Conservation (phyloP, 75 land plant genomes). For the Ceratopteris richardii region DNA sequence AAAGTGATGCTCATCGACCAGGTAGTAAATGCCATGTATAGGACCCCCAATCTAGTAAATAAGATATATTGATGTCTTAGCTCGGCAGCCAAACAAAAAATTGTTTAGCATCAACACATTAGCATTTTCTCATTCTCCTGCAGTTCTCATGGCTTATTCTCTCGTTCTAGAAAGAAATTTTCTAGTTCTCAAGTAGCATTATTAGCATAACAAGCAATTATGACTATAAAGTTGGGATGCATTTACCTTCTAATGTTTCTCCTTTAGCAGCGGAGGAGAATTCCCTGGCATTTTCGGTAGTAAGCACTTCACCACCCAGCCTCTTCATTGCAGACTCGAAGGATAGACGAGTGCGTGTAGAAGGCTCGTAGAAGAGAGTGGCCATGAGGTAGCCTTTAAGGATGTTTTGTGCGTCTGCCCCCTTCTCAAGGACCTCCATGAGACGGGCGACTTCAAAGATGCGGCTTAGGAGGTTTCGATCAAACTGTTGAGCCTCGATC, state of each 20-base stretch:
- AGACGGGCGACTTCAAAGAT: slow-evolving; percentile 84
- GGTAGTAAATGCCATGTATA: no score
- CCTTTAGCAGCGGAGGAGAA: slow-evolving; percentile 97
- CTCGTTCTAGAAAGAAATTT: no score
- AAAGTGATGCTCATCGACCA: no score
- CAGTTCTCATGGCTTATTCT: no score
- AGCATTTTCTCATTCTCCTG: no score
- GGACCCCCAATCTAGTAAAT: no score
- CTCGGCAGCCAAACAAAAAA: no score
- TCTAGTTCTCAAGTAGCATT: no score
- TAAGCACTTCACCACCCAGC: slow-evolving; percentile 91
- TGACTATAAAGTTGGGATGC: no score
- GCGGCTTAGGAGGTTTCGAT: slow-evolving; percentile 52
- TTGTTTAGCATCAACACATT: no score
- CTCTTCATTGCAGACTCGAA: slow-evolving; percentile 97
- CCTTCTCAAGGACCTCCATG: slow-evolving; percentile 78
- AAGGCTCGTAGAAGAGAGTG: slow-evolving; percentile 90
- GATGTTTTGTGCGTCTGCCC: slow-evolving; percentile 40
- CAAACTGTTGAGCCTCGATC: slow-evolving; percentile 93
- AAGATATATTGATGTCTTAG: no score
- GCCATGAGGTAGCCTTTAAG: slow-evolving; percentile 89
- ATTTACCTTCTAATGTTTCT: slow-evolving; percentile 91
- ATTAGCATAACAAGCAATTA: no score
- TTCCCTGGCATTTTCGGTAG: slow-evolving; percentile 94
- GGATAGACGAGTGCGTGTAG: slow-evolving; percentile 91